Evolutionary conservation across 306 rosid genomes (phyloP), one percentile per base, ranked within the genome.

Genomic region (Malus domestica): DNA sequence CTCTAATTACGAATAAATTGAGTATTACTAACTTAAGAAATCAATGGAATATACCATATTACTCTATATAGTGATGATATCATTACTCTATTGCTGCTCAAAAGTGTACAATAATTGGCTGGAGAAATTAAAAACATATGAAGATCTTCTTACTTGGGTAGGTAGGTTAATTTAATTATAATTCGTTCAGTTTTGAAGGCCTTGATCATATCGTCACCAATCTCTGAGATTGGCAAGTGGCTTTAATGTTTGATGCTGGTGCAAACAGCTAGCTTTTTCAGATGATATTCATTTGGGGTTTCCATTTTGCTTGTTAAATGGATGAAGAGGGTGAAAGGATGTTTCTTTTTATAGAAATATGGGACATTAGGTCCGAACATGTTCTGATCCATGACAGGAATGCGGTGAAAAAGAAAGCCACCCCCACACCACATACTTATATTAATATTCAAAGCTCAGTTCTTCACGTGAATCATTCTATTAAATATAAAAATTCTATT

Each of bases 331-430:
- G 66, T 23, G 78, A 83, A 83, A 69, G 61, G 18, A 73, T 66
- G 66, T 84, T 82, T 72, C 84, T 78, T 68, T 75, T 72, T 75
- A n/a, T 68, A 52, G 89, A 14, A 71, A 6, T 33, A 62, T 65
- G 69, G 79, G 80, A 35, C 71, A 71, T 85, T 78, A 79, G 66
- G 79, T 75, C 73, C 82, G 72, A 69, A 67, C 86, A 83, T 69
- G 42, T 58, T 68, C 89, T 86, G 83, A 74, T 14, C 70, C 27
- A 9, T 66, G 70, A 6, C 80, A 83, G 75, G 88, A 90, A 85
- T 88, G 83, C 77, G 68, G 74, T 77, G 91, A 90, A 83, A 88
- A 81, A 70, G 89, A 88, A 83, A 82, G 83, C 74, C 76, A 83
- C 80, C 76, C 72, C 74, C 74, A 27, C 67, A 11, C 22, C 42